A percentile compares a stretch with the other conserved stretches of the same genome.
These are phyloP conservation scores for Graphilbum sp. DNA, from an alignment of 2,329 filamentous ascomycete species.

Conservation along the genomic window DNA sequence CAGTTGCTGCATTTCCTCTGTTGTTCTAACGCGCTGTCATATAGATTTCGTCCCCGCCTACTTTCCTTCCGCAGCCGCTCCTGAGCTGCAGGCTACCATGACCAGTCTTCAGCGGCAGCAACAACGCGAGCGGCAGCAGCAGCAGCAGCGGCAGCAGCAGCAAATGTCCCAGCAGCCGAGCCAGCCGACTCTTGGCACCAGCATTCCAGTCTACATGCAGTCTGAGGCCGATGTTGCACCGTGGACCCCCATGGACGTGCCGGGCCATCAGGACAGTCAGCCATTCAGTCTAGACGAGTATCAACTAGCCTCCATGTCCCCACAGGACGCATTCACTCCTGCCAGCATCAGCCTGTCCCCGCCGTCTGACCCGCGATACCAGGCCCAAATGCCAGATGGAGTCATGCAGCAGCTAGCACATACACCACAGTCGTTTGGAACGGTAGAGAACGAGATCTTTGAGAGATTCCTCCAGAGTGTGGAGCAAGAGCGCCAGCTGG, in stretches of 20 bases:
- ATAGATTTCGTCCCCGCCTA: too few relatives aligned
- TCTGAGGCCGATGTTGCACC: conserved; percentile 20
- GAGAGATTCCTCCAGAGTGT: too few relatives aligned
- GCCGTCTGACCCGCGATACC: conserved; percentile 17
- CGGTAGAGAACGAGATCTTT: too few relatives aligned
- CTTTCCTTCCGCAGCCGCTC: background rate
- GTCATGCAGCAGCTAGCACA: conserved; percentile 6
- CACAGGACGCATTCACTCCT: conserved; percentile 10
- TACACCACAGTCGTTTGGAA: background rate
- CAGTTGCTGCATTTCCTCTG: too few relatives aligned
- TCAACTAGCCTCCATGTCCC: conserved; percentile 15
- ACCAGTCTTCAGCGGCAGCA: background rate
- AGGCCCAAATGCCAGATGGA: too few relatives aligned
- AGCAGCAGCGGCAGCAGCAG: background rate
- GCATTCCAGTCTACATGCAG: conserved; percentile 21
- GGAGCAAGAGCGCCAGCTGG: too few relatives aligned
- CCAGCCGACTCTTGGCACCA: conserved; percentile 14
- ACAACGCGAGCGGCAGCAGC: background rate
- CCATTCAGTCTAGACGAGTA: conserved; percentile 22
- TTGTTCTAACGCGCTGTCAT: too few relatives aligned
- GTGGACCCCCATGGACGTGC: conserved; percentile 24
- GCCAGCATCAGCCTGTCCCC: conserved; percentile 8
- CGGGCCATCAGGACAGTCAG: conserved; percentile 16
- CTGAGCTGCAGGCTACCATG: background rate
- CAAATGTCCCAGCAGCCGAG: conserved; percentile 4